A percentile compares a stretch with the other conserved stretches of the same genome.
Evolutionary conservation across 106 monocot species (phyloP).

Genomic region (Chionographis japonica): DNA sequence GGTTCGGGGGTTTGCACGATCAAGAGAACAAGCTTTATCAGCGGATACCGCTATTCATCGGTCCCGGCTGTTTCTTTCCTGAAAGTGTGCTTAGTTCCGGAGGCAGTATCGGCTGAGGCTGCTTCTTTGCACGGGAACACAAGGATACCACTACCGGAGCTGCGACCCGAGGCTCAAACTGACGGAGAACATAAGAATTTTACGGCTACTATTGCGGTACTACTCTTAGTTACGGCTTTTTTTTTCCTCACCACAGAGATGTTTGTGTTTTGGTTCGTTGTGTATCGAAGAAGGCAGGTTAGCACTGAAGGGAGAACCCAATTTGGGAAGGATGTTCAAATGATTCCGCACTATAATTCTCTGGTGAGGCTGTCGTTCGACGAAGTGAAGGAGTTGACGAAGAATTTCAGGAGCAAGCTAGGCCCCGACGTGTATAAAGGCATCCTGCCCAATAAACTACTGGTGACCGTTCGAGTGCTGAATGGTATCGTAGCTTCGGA

Average conservation of each 20-base stretch:
- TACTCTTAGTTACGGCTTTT: slow-evolving; percentile 29
- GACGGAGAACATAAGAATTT: slow-evolving; percentile 10
- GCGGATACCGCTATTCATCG: slow-evolving; percentile 32
- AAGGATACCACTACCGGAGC: neutral
- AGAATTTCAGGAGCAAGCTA: slow-evolving; percentile 26
- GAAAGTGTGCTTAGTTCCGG: slow-evolving; percentile 40
- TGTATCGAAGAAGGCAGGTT: slow-evolving; percentile 20
- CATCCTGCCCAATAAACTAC: slow-evolving; percentile 24
- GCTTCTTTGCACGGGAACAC: slow-evolving; percentile 15
- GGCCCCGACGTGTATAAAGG: slow-evolving; percentile 32
- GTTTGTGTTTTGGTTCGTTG: slow-evolving; percentile 28
- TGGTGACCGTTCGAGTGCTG: slow-evolving; percentile 27
- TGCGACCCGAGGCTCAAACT: neutral
- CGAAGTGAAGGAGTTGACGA: slow-evolving; percentile 38
- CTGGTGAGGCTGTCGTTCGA: slow-evolving; percentile 32
- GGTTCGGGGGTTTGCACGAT: slow-evolving; percentile 42
- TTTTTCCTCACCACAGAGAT: slow-evolving; percentile 32
- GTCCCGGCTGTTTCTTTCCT: slow-evolving; percentile 31
- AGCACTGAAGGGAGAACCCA: slow-evolving; percentile 4
- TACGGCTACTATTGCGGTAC: slow-evolving; percentile 18
- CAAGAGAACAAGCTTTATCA: slow-evolving; percentile 29
- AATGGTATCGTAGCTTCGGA: slow-evolving; percentile 18
- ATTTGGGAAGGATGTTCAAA: slow-evolving; percentile 17
- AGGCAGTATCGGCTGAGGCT: slow-evolving; percentile 27
- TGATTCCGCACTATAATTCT: slow-evolving; percentile 32